phyloP scores from a whole-genome alignment of 768 basidiomycete species.

The Boletus patriciae region DNA sequence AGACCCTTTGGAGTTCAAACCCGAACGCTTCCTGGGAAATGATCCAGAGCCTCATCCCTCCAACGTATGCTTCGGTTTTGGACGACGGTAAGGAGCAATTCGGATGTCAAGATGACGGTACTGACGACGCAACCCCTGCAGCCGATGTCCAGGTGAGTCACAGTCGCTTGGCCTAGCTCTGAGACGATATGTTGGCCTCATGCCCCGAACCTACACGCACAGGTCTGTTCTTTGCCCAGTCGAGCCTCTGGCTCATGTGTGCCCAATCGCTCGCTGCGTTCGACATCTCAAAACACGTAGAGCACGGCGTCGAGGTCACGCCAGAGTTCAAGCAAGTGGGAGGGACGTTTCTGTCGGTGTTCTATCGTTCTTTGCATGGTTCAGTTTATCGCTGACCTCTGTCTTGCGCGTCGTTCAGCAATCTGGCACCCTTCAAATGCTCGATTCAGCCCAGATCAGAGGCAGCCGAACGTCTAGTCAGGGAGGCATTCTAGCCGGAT shows the following conservation, averaged over 20 bases:
- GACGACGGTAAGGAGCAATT: constrained; percentile 5
- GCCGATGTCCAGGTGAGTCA: constrained; percentile 10
- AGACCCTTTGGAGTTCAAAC: constrained; percentile 19
- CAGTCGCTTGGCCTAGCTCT: no score
- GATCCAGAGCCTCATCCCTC: constrained; percentile 12
- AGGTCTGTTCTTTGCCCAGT: constrained; percentile 27
- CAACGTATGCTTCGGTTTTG: constrained; percentile 14
- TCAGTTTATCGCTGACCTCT: neutral
- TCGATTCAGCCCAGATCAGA: constrained; percentile 9
- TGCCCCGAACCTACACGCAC: neutral
- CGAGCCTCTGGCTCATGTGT: constrained; percentile 22
- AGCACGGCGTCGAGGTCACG: constrained; percentile 41
- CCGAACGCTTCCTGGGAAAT: constrained; percentile 20
- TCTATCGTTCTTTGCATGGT: neutral
- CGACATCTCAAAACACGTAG: constrained; percentile 40
- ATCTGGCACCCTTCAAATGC: constrained; percentile 14
- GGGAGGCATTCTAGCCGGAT: neutral
- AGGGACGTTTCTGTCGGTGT: constrained; percentile 1
- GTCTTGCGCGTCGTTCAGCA: neutral
- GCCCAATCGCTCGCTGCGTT: constrained; percentile 44
- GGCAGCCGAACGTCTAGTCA: neutral
- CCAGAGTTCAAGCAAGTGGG: constrained; percentile 41
- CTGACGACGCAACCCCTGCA: neutral
- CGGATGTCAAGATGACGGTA: neutral
- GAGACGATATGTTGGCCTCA: no score